These are phyloP conservation scores for Brassica juncea DNA, from an alignment of 345 rosid species.

Conservation along the genomic window DNA sequence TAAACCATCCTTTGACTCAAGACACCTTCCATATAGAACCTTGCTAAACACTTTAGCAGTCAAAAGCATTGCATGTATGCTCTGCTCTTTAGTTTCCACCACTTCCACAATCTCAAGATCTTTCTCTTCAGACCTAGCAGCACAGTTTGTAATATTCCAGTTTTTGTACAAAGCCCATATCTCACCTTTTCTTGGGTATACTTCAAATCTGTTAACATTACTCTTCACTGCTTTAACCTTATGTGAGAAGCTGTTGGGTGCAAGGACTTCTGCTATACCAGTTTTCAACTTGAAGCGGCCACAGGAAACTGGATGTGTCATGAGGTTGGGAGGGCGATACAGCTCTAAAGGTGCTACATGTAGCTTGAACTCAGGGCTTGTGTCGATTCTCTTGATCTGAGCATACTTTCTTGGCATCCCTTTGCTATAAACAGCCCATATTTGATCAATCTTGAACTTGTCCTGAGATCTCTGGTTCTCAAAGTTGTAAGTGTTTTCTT, in stretches of 20 bases:
- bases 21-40: slow-evolving; percentile 43
- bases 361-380: slow-evolving; percentile 40
- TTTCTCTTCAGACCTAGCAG: slow-evolving; percentile 38
- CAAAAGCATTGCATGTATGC: slow-evolving; percentile 39
- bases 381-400: slow-evolving; percentile 49
- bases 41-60: slow-evolving; percentile 25
- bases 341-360: slow-evolving; percentile 52
- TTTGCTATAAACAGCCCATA: slow-evolving; percentile 54
- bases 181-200: slow-evolving; percentile 55
- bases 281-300: slow-evolving; percentile 49
- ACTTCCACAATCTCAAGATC: slow-evolving; percentile 55
- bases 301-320: slow-evolving; percentile 38
- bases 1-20: slow-evolving; percentile 31
- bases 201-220: slow-evolving; percentile 31
- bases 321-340: slow-evolving; percentile 16
- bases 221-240: slow-evolving; percentile 31
- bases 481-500: slow-evolving; percentile 36
- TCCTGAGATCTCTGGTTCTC: slow-evolving; percentile 45
- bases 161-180: slow-evolving; percentile 60
- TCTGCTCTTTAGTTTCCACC: slow-evolving; percentile 36
- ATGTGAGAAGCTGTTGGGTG: slow-evolving; percentile 50
- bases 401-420: slow-evolving; percentile 54
- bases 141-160: slow-evolving; percentile 23
- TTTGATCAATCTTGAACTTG: slow-evolving; percentile 46
- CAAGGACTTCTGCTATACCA: slow-evolving; percentile 39